Evolutionary conservation across 345 rosid genomes (phyloP).

Genomic region (Populus ilicifolia): DNA sequence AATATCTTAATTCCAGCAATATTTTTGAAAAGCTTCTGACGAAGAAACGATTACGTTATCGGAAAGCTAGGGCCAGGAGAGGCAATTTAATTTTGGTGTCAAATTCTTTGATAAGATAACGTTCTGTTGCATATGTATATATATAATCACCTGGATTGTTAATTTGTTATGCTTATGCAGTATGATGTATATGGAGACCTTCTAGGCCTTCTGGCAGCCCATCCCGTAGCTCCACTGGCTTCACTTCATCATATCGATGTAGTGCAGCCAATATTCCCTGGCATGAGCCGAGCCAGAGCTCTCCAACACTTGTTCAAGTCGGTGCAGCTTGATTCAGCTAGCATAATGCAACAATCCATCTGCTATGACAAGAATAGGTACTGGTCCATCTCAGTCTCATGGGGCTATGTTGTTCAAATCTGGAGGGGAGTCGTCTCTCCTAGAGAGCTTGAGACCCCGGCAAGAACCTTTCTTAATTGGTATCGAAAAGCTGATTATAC

Average conservation of each 20-base stretch:
- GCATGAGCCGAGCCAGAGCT: slow-evolving; percentile 47
- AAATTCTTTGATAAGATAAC: background rate
- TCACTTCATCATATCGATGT: slow-evolving; percentile 81
- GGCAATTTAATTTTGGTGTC: background rate
- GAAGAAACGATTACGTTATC: no score
- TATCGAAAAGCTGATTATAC: slow-evolving; percentile 65
- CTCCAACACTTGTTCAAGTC: slow-evolving; percentile 54
- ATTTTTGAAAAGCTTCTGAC: no score
- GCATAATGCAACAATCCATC: slow-evolving; percentile 73
- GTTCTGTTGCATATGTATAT: background rate
- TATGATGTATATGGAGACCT: slow-evolving; percentile 76
- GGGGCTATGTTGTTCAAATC: slow-evolving; percentile 83
- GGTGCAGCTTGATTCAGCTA: slow-evolving; percentile 60
- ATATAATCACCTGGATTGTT: no score
- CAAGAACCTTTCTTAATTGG: slow-evolving; percentile 86
- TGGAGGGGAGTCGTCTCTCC: slow-evolving; percentile 72
- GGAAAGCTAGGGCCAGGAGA: no score
- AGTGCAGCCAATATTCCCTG: slow-evolving; percentile 65
- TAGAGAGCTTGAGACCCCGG: slow-evolving; percentile 79
- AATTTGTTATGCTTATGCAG: slow-evolving; percentile 31
- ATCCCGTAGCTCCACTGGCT: slow-evolving; percentile 68
- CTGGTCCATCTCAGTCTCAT: slow-evolving; percentile 78
- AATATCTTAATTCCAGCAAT: no score
- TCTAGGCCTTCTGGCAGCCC: slow-evolving; percentile 66
- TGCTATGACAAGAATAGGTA: slow-evolving; percentile 55